A percentile compares a stretch with the other conserved stretches of the same genome.
Evolutionary conservation across 306 rosid species (phyloP).

Genomic region (Sphenostylis stenocarpa): DNA sequence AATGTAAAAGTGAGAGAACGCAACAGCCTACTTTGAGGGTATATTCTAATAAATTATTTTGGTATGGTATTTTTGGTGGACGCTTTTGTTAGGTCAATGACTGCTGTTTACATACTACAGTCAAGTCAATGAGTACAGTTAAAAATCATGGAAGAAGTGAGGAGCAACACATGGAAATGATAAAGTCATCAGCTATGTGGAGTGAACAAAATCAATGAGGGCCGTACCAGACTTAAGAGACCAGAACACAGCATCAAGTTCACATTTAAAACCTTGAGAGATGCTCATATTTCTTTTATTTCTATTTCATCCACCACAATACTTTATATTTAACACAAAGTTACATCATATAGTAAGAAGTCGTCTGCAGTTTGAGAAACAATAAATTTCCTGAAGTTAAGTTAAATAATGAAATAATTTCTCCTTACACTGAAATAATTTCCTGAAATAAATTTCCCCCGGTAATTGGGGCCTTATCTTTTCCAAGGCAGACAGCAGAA

Average conservation of each 20-base stretch:
- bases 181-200: background rate
- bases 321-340: background rate
- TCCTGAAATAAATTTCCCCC: no score
- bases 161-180: background rate
- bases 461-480: slow-evolving; percentile 38
- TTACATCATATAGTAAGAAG: background rate
- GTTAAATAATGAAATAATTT: background rate
- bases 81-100: slow-evolving; percentile 4
- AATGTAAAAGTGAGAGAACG: background rate
- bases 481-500: slow-evolving; percentile 40
- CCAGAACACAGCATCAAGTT: background rate
- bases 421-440: slow-evolving; percentile 52
- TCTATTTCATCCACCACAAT: background rate
- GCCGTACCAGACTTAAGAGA: background rate
- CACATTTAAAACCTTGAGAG: background rate
- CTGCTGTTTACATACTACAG: background rate
- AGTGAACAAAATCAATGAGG: background rate
- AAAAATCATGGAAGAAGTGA: background rate
- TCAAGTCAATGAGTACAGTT: background rate
- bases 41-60: background rate
- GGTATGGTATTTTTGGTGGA: slow-evolving; percentile 18
- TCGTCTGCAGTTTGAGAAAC: background rate
- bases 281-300: background rate
- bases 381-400: background rate
- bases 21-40: background rate